Evolutionary conservation across 352 stramenopile genomes (phyloP), one percentile per base, ranked within the genome.

Genomic region (Phytopythium cucurbitacearum): DNA sequence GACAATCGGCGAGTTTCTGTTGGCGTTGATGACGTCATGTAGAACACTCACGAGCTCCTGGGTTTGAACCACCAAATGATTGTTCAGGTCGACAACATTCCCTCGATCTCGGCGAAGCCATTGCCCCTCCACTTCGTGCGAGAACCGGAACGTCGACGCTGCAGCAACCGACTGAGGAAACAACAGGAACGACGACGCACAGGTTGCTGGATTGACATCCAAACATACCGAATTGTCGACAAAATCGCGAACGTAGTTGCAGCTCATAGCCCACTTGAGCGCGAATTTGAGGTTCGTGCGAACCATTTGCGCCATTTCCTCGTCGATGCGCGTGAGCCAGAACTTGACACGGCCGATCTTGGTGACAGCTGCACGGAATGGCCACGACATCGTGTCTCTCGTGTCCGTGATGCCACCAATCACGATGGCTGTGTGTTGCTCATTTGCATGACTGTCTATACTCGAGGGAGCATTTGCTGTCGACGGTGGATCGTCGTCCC

Each of bases 301-400:
- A 2, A 87, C 73, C 48, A 85, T 60, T n/a, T 55, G 59, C 5
- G 44, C 32, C 54, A 87, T 72, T 40, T 89, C 79, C 48, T 89
- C 79, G 44, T 87, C 74, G 0, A 89, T 54, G 2, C 79, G 65
- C 2, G 65, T 66, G 33, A 89, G 65, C 79, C 79, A 89, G 52
- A 89, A 89, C 34, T 77, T 73, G 8, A 86, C 36, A 7, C 79
- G 64, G 1, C 79, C 79, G 13, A 89, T 84, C 65, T 87, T 89
- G 11, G 83, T 60, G n/a, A 87, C 76, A 3, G 75, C 57, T 28
- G 67, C 53, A 21, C 58, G 57, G 32, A 73, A 73, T 36, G 15
- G 10, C 7, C 21, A 32, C 11, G 10, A 44, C n/a, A 33, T 40
- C n/a, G 21, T 21, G 38, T 12, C 12, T 11, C 13, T 51, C 39